Conservation (phyloP, 2,329 filamentous ascomycete genomes). For the Fusarium nodosum region DNA sequence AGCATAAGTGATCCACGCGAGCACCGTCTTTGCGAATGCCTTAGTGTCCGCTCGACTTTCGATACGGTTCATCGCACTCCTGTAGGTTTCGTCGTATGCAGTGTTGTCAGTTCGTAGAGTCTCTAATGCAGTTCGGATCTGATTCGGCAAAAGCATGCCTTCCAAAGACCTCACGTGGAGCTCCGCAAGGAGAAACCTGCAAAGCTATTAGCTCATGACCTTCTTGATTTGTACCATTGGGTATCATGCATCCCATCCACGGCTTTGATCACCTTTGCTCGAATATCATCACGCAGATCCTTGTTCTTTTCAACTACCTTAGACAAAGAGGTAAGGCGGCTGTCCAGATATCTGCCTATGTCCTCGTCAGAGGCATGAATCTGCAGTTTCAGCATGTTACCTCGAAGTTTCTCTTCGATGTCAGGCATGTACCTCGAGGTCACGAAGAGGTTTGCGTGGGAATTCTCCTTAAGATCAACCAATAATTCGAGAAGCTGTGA, state of each 20-base stretch:
- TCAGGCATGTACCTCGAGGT: conserved; percentile 36
- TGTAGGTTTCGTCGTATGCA: neutral
- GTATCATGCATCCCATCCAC: neutral
- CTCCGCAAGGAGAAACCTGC: neutral
- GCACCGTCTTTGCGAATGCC: neutral
- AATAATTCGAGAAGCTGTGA: conserved; percentile 9
- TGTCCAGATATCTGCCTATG: neutral
- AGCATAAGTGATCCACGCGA: neutral
- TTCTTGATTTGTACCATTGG: rapidly evolving
- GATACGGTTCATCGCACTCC: neutral
- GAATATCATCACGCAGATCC: neutral
- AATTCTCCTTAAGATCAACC: neutral
- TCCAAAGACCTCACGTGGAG: neutral
- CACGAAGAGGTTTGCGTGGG: conserved; percentile 28
- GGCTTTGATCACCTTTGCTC: neutral
- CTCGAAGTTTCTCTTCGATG: neutral
- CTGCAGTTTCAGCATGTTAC: neutral
- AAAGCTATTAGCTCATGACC: rapidly evolving
- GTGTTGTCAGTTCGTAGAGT: neutral
- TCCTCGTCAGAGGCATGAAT: neutral
- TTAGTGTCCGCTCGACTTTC: neutral
- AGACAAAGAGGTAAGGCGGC: neutral
- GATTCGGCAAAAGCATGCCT: neutral
- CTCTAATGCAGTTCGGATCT: neutral
- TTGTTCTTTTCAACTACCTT: neutral